Evolutionary conservation across 495 filamentous ascomycete species (phyloP).

Genomic region (Letharia lupina): DNA sequence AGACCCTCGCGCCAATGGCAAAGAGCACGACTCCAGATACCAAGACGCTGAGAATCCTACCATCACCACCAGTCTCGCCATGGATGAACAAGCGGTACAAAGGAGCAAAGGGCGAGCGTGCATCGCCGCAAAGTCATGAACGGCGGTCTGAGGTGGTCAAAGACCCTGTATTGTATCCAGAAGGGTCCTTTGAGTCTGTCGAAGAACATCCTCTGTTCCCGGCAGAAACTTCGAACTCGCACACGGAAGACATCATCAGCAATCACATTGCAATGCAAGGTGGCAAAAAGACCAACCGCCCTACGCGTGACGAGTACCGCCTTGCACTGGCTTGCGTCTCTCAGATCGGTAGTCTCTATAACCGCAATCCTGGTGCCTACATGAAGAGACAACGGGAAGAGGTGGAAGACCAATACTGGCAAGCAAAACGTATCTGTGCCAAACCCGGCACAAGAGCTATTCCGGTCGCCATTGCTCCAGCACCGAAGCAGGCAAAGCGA

Average conservation of each 20-base stretch:
- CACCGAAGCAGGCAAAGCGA: constrained; percentile 30
- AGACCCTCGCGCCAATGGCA: constrained; percentile 43
- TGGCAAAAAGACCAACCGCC: constrained; percentile 50
- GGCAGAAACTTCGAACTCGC: constrained; percentile 35
- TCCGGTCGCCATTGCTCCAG: constrained; percentile 23
- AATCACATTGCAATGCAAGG: constrained; percentile 56
- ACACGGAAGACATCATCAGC: constrained; percentile 49
- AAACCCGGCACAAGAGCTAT: constrained; percentile 20
- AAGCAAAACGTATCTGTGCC: constrained; percentile 32
- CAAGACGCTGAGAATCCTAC: constrained; percentile 41
- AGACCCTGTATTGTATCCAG: constrained; percentile 56
- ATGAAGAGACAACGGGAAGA: constrained; percentile 54
- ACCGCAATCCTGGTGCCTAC: constrained; percentile 51
- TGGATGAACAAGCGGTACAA: constrained; percentile 47
- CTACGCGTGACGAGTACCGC: constrained; percentile 60
- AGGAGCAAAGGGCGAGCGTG: constrained; percentile 38
- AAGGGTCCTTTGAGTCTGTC: constrained; percentile 27
- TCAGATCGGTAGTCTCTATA: constrained; percentile 51
- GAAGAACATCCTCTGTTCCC: constrained; percentile 49
- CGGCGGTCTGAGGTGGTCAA: constrained; percentile 32
- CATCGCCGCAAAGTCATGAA: constrained; percentile 18
- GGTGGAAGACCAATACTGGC: constrained; percentile 45
- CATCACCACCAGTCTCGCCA: constrained; percentile 68
- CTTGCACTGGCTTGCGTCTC: constrained; percentile 59
- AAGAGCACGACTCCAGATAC: constrained; percentile 36